These are phyloP conservation scores for Termitomyces bulborhizus DNA, from an alignment of 768 basidiomycete genomes.

Conservation along the genomic window DNA sequence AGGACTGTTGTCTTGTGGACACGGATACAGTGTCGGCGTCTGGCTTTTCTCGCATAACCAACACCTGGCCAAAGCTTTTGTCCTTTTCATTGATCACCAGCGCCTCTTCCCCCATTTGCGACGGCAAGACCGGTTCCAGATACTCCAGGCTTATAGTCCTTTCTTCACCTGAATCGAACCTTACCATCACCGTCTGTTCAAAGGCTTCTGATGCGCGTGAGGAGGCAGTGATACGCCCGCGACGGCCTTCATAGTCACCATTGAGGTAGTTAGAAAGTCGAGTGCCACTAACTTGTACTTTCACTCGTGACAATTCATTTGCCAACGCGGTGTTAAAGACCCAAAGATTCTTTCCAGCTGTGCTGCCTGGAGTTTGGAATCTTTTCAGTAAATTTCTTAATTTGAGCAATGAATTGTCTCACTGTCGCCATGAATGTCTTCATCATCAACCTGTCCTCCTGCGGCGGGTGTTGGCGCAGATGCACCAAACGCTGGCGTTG, in stretches of 20 bases:
- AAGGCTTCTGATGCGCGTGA: constrained; percentile 19
- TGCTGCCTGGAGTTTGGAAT: neutral
- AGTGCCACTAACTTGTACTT: constrained; percentile 13
- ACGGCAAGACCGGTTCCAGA: constrained; percentile 34
- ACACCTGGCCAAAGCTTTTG: constrained; percentile 25
- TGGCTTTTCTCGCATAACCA: constrained; percentile 36
- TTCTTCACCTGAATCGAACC: constrained; percentile 25
- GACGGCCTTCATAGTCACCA: constrained; percentile 23
- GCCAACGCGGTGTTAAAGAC: constrained; percentile 16
- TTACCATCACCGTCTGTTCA: constrained; percentile 19
- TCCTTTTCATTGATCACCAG: constrained; percentile 22
- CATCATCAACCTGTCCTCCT: constrained; percentile 5
- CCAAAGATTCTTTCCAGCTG: constrained; percentile 13
- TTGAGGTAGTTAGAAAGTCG: constrained; percentile 17
- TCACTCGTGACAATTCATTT: constrained; percentile 11
- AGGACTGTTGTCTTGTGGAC: constrained; percentile 28
- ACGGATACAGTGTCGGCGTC: constrained; percentile 28
- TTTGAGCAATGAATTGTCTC: neutral
- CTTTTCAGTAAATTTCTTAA: neutral
- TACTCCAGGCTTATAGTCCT: constrained; percentile 33
- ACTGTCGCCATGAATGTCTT: neutral
- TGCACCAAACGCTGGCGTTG: constrained; percentile 5
- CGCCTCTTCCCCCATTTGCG: constrained; percentile 38
- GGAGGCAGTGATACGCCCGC: constrained; percentile 22
- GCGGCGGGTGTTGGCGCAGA: constrained; percentile 11